Evolutionary conservation across 371 early-diverging fungal genomes (phyloP).

Genomic region (Entomophthora muscae): DNA sequence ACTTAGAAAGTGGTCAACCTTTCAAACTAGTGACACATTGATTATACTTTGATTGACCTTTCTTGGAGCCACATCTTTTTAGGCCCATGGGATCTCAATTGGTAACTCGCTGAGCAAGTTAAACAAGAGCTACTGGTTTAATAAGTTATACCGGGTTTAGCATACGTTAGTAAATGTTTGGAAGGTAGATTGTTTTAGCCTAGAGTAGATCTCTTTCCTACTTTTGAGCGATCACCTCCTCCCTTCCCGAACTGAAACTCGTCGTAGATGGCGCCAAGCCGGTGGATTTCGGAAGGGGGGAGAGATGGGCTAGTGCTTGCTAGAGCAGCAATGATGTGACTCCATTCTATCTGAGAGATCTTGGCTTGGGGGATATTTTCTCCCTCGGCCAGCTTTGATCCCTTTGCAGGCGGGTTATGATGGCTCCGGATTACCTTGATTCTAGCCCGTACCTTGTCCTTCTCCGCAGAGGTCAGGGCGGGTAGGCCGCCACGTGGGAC

Average conservation of each 20-base stretch:
- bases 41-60: too few relatives aligned
- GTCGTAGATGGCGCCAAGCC: constrained; percentile 1
- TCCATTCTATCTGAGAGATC: neutral
- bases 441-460: neutral
- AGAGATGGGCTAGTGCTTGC: neutral
- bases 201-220: constrained; percentile 7
- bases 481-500: too few relatives aligned
- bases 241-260: constrained; percentile 5
- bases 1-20: too few relatives aligned
- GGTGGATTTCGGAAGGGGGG: neutral
- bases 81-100: too few relatives aligned
- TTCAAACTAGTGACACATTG: too few relatives aligned
- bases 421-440: neutral
- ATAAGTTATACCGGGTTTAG: too few relatives aligned
- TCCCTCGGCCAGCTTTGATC: neutral
- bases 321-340: neutral
- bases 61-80: too few relatives aligned
- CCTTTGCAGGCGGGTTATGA: neutral
- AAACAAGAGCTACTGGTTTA: too few relatives aligned
- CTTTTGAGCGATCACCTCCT: constrained; percentile 5
- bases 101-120: too few relatives aligned
- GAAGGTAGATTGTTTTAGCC: too few relatives aligned
- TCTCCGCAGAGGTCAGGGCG: constrained; percentile 1
- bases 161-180: too few relatives aligned
- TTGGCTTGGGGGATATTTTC: neutral